Percentiles rank a stretch among this genome's conserved stretches.
These are phyloP conservation scores for Eucalyptus victrix DNA, from an alignment of 345 rosid species.

Conservation along the genomic window DNA sequence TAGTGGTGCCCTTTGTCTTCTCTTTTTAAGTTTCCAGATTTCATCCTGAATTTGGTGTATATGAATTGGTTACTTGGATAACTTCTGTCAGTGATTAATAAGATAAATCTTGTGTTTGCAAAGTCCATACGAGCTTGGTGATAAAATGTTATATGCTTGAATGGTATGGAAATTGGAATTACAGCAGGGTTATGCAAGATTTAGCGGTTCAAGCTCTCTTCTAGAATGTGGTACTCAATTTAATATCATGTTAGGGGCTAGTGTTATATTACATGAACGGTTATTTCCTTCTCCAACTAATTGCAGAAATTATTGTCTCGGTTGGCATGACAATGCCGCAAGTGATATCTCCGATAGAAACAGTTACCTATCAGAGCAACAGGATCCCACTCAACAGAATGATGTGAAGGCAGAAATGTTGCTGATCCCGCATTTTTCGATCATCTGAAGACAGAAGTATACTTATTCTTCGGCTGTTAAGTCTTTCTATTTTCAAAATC, in stretches of 20 bases:
- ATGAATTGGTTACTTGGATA: neutral
- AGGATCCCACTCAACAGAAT: slow-evolving; percentile 52
- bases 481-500: neutral
- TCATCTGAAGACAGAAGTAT: neutral
- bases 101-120: neutral
- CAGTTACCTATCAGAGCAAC: slow-evolving; percentile 27
- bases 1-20: neutral
- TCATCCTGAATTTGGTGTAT: neutral
- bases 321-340: slow-evolving; percentile 93
- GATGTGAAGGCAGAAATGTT: slow-evolving; percentile 2
- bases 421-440: neutral
- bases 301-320: slow-evolving; percentile 73
- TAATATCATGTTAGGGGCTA: neutral
- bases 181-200: neutral
- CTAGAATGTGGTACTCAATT: neutral
- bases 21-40: neutral
- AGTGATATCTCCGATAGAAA: slow-evolving; percentile 45
- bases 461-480: neutral
- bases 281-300: neutral
- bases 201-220: neutral
- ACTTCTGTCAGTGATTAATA: neutral
- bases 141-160: neutral
- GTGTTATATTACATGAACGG: neutral
- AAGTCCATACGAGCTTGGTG: neutral
- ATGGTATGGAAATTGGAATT: neutral